These are phyloP conservation scores for Hypericum androsaemum DNA, from an alignment of 345 rosid genomes.

Conservation along the genomic window DNA sequence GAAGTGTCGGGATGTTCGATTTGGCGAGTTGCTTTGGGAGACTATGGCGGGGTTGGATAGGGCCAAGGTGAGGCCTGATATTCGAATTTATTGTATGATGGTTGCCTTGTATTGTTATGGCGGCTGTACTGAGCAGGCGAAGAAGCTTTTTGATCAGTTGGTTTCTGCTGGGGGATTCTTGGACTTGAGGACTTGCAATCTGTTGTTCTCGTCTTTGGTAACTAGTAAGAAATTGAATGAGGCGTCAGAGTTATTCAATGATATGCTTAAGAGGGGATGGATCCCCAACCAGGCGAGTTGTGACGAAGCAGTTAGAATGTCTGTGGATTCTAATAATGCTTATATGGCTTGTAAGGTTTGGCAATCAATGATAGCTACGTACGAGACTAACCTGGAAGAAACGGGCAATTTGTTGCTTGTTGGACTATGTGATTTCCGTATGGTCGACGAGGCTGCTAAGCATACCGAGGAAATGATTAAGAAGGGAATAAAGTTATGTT, in stretches of 20 bases:
- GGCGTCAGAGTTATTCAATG: constrained; percentile 29
- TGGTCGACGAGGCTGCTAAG: constrained; percentile 55
- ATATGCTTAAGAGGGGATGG: constrained; percentile 46
- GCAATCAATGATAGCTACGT: constrained; percentile 41
- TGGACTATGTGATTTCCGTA: constrained; percentile 33
- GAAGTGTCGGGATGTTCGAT: constrained; percentile 21
- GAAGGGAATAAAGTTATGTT: constrained; percentile 36
- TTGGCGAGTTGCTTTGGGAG: constrained; percentile 39
- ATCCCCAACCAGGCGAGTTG: constrained; percentile 32
- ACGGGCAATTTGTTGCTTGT: constrained; percentile 38
- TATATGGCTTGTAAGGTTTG: constrained; percentile 37
- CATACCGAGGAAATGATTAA: constrained; percentile 46
- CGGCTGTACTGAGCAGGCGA: constrained; percentile 22
- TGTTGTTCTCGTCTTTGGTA: constrained; percentile 35
- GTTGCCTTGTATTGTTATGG: constrained; percentile 33
- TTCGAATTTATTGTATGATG: constrained; percentile 38
- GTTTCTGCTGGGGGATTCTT: constrained; percentile 40
- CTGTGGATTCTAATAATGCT: constrained; percentile 28
- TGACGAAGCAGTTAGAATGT: constrained; percentile 26
- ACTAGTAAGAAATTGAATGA: constrained; percentile 34
- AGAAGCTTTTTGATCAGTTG: constrained; percentile 44
- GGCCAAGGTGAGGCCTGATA: constrained; percentile 33
- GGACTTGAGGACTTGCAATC: constrained; percentile 31
- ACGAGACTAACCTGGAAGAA: constrained; percentile 36
- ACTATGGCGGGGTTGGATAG: constrained; percentile 20